These are phyloP conservation scores for Glonium stellatum DNA, from an alignment of 495 filamentous ascomycete genomes.

Conservation along the genomic window DNA sequence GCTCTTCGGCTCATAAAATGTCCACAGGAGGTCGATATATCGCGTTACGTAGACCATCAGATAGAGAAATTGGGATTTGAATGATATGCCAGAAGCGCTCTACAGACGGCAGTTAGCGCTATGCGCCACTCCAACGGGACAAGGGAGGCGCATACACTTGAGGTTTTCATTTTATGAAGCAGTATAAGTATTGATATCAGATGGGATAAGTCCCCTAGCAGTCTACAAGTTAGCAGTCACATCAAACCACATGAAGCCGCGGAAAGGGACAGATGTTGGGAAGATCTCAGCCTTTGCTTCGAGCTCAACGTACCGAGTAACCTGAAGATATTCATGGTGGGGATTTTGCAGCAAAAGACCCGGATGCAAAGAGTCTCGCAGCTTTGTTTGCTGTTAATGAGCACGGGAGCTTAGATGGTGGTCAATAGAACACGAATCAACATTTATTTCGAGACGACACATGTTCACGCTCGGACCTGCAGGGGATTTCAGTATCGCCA, in stretches of 20 bases:
- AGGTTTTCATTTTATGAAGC: constrained; percentile 87
- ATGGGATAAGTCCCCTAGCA: constrained; percentile 84
- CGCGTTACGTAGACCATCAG: constrained; percentile 86
- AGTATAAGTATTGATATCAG: constrained; percentile 89
- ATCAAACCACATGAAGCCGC: constrained; percentile 5
- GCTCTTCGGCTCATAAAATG: constrained; percentile 55
- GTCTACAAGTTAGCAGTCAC: constrained; percentile 14
- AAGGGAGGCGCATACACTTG: constrained; percentile 55
- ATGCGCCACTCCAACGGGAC: neutral
- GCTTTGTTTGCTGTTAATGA: neutral
- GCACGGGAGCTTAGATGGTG: neutral
- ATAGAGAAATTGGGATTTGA: constrained; percentile 95
- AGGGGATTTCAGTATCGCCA: neutral
- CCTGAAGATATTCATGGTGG: constrained; percentile 81
- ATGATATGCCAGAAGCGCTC: constrained; percentile 95
- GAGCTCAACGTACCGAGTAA: constrained; percentile 56
- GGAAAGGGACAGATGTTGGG: constrained; percentile 9
- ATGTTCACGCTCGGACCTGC: neutral
- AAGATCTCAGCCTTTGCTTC: constrained; percentile 8
- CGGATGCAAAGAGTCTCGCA: neutral
- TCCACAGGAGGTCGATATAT: constrained; percentile 91
- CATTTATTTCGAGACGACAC: neutral
- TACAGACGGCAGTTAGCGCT: constrained; percentile 35
- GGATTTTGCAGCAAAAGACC: neutral
- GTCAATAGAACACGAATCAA: neutral